Evolutionary conservation across 2,329 filamentous ascomycete species (phyloP), one percentile per base, ranked within the genome.

Genomic region (Apiospora sp.): DNA sequence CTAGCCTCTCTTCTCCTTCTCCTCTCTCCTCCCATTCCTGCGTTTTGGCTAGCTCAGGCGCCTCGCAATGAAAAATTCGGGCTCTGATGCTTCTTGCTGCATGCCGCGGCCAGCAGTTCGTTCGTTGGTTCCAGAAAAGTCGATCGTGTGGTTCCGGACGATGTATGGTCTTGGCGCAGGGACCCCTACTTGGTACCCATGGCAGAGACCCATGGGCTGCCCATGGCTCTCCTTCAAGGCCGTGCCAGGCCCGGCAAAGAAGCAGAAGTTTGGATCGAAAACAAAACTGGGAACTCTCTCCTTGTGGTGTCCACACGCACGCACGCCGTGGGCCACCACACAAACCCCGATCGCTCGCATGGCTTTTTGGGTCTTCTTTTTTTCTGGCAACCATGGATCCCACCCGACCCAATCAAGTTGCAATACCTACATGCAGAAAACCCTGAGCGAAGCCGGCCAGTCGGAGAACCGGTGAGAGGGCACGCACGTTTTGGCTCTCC

Each of bases 81-180:
- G 34, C 8, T n/a, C 58, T 41, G 58, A 8, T 22, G 51, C 27
- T 54, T 14, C n/a, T 54, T 13, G 27, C 10, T 41, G 37, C 37
- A 41, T 34, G 51, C 51, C 19, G 54, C 54, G 19, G 16, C 54
- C 30, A 61, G 30, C 54, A 61, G 54, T 61, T 61, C 51, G 54
- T 61, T 61, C 51, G 58, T 64, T 64, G 58, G 30, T 64, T 41
- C 58, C 58, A 64, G 34, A 30, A 64, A 64, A 41, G 34, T 1
- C 10, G 8, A 34, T 14, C 19, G 34, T 64, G 16, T 41, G 58
- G 58, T 64, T n/a, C 27, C n/a, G 34, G n/a, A 37, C 58, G 58
- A 64, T 64, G 34, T 41, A 41, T 64, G 34, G 58, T 37, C 58
- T 34, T 41, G 58, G 58, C 34, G 58, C 58, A 64, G 58, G 58